A percentile compares a stretch with the other conserved stretches of the same genome.
These are phyloP conservation scores for Pistacia atlantica DNA, from an alignment of 345 rosid species.

Conservation along the genomic window DNA sequence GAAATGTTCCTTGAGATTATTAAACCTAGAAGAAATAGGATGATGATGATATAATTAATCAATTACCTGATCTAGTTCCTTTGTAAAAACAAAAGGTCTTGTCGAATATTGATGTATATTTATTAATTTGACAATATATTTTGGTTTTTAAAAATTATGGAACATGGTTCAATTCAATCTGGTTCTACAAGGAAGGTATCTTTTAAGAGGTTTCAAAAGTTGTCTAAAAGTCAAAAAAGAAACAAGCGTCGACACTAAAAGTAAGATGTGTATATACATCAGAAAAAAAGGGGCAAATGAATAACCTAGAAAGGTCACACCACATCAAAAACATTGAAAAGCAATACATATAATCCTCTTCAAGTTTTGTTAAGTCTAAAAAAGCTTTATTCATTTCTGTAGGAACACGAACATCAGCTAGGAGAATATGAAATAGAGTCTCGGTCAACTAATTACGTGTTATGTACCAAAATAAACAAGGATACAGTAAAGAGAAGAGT, in stretches of 20 bases:
- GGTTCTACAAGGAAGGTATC: not conserved
- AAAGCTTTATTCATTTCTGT: constrained; percentile 6
- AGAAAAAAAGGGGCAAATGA: constrained; percentile 4
- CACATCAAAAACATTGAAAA: not conserved
- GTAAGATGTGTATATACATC: not conserved
- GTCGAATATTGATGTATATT: too few species aligned
- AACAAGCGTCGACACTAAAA: not conserved
- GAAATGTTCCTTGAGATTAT: too few species aligned
- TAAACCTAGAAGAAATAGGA: too few species aligned
- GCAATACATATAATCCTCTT: not conserved
- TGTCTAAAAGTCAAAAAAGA: not conserved
- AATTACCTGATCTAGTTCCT: too few species aligned
- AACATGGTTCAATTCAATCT: not conserved
- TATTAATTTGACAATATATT: too few species aligned
- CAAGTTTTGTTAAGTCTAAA: not conserved
- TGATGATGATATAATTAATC: too few species aligned
- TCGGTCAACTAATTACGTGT: too few species aligned
- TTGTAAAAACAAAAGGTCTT: too few species aligned
- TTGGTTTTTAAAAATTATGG: too few species aligned
- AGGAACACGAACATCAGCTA: not conserved
- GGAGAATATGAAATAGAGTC: too few species aligned
- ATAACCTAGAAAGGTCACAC: constrained; percentile 18
- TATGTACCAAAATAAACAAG: too few species aligned
- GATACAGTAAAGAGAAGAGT: too few species aligned
- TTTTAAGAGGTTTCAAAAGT: constrained; percentile 11